Evolutionary conservation across 164 flowering plant genomes (phyloP).

Genomic region (Hamamelis virginiana): DNA sequence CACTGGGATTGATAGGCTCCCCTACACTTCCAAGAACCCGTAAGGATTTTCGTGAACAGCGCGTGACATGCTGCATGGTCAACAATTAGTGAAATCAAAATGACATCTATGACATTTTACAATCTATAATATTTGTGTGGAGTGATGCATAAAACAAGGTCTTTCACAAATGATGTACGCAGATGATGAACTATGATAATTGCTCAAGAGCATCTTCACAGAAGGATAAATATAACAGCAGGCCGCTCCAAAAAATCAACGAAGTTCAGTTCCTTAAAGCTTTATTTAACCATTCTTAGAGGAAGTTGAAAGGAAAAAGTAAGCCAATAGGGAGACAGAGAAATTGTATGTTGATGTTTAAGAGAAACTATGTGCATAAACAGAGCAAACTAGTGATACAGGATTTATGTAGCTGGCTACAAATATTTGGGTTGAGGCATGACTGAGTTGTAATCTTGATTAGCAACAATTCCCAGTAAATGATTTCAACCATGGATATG

Average conservation of each 20-base stretch:
- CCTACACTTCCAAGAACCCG: constrained; percentile 98
- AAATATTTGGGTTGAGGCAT: neutral
- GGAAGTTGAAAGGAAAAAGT: neutral
- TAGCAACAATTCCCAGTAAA: neutral
- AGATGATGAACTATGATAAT: neutral
- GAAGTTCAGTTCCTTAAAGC: too few species aligned
- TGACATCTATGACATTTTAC: neutral
- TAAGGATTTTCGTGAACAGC: constrained; percentile 84
- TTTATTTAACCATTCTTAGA: too few species aligned
- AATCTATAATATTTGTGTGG: too few species aligned
- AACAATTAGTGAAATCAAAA: constrained; percentile 7
- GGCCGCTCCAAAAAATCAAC: neutral
- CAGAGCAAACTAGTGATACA: neutral
- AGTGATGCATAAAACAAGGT: neutral
- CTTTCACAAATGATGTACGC: neutral
- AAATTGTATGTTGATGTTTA: neutral
- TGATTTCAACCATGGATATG: neutral
- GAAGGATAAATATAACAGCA: neutral
- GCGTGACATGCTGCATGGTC: constrained; percentile 68
- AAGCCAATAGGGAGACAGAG: neutral
- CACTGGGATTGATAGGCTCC: constrained; percentile 98
- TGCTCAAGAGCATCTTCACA: neutral
- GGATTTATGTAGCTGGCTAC: neutral
- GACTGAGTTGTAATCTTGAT: neutral
- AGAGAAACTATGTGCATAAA: neutral